Conservation (phyloP, 2,329 filamentous ascomycete species). For the Hyphodiscus sp. region DNA sequence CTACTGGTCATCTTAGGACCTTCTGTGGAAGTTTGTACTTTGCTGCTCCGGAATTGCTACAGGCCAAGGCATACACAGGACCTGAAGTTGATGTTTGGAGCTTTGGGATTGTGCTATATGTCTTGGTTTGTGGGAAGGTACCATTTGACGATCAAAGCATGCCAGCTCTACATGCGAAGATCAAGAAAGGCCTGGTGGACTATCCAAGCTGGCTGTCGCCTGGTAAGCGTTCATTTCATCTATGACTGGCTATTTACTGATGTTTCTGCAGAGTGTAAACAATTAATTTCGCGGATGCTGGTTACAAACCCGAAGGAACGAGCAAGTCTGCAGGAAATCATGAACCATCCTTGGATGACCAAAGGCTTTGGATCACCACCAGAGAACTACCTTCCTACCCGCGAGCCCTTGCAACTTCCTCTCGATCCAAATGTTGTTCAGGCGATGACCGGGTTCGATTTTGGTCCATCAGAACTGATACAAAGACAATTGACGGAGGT, state of each 20-base stretch:
- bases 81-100: slow-evolving; percentile 98
- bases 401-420: slow-evolving; percentile 80
- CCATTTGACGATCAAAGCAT: slow-evolving; percentile 99
- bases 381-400: slow-evolving; percentile 78
- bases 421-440: slow-evolving; percentile 77
- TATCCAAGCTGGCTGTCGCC: slow-evolving; percentile 89
- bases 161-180: slow-evolving; percentile 96
- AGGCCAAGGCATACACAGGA: slow-evolving; percentile 89
- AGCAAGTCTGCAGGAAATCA: slow-evolving; percentile 82
- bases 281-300: slow-evolving; percentile 89
- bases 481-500: slow-evolving; percentile 72
- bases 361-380: slow-evolving; percentile 84
- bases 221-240: slow-evolving; percentile 49
- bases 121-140: slow-evolving; percentile 94
- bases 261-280: slow-evolving; percentile 68
- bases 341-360: slow-evolving; percentile 92
- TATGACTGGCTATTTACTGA: slow-evolving; percentile 10
- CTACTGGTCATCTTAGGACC: slow-evolving; percentile 79
- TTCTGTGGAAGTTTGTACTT: slow-evolving; percentile 98
- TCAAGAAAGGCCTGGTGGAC: slow-evolving; percentile 94
- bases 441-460: slow-evolving; percentile 98
- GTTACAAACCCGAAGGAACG: slow-evolving; percentile 87
- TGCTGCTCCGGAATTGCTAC: slow-evolving; percentile 87
- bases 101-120: slow-evolving; percentile 96
- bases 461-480: slow-evolving; percentile 81